Percentiles rank a stretch among this genome's conserved stretches.
Evolutionary conservation across 306 rosid genomes (phyloP).

Genomic region (Chamaecrista fasciculata): DNA sequence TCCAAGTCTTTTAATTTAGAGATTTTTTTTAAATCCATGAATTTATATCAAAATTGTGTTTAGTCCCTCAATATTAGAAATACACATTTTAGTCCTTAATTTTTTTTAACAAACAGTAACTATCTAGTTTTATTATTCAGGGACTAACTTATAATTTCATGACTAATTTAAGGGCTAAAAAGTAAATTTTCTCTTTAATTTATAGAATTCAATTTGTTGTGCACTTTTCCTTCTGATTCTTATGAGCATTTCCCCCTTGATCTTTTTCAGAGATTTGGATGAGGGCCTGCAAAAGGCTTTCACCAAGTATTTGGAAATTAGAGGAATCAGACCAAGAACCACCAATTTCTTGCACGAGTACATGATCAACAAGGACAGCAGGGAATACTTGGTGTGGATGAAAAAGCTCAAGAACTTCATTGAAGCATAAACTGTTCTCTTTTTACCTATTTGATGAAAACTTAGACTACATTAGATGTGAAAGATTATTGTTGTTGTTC

Average conservation of each 20-base stretch:
- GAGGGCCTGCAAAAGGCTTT: slow-evolving; percentile 82
- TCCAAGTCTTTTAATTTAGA: not conserved
- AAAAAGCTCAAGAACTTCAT: slow-evolving; percentile 66
- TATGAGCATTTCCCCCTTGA: not conserved
- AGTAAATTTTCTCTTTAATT: no score
- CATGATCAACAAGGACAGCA: slow-evolving; percentile 93
- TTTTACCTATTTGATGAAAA: slow-evolving; percentile 19
- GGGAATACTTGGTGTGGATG: slow-evolving; percentile 77
- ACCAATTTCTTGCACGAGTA: slow-evolving; percentile 85
- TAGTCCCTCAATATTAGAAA: no score
- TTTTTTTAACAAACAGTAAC: no score
- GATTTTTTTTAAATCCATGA: no score
- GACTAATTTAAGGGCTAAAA: no score
- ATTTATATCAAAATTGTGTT: no score
- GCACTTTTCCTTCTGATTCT: not conserved
- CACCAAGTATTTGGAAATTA: slow-evolving; percentile 77
- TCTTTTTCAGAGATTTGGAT: slow-evolving; percentile 66
- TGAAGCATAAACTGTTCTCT: slow-evolving; percentile 41
- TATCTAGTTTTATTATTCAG: no score
- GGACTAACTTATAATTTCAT: no score
- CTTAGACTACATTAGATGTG: not conserved
- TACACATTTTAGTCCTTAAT: no score
- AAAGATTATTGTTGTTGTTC: slow-evolving; percentile 12
- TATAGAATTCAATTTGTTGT: no score
- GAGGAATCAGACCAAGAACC: slow-evolving; percentile 89